Percentiles rank a stretch among this genome's conserved stretches.
These are phyloP conservation scores for Candida maesae DNA, from an alignment of 805 yeast genomes.

Conservation along the genomic window DNA sequence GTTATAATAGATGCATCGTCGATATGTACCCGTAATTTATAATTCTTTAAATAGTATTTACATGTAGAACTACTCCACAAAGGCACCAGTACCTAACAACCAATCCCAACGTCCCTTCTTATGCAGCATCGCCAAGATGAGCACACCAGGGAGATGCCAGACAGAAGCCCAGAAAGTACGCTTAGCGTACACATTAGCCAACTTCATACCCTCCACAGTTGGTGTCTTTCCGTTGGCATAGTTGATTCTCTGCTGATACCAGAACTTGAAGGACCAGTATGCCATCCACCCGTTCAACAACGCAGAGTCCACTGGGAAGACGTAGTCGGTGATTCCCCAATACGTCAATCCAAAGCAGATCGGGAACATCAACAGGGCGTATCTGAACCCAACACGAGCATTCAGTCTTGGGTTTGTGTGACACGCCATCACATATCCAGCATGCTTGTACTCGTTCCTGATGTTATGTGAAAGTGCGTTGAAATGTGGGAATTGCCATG, in stretches of 20 bases:
- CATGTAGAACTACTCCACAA: slow-evolving; percentile 1
- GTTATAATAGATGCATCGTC: too few species aligned
- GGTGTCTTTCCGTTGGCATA: slow-evolving; percentile 40
- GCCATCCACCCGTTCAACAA: slow-evolving; percentile 84
- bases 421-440: slow-evolving; percentile 98
- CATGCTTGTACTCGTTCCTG: slow-evolving; percentile 80
- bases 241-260: slow-evolving; percentile 74
- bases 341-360: slow-evolving; percentile 79
- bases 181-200: slow-evolving; percentile 70
- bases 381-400: slow-evolving; percentile 89
- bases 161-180: slow-evolving; percentile 93
- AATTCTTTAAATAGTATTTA: neutral
- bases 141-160: slow-evolving; percentile 86
- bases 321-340: slow-evolving; percentile 77
- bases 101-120: slow-evolving; percentile 95
- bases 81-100: slow-evolving; percentile 35
- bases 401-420: slow-evolving; percentile 87
- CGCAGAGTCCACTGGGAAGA: slow-evolving; percentile 77
- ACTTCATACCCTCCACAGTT: slow-evolving; percentile 50
- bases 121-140: slow-evolving; percentile 90
- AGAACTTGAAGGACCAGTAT: slow-evolving; percentile 73
- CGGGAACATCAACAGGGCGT: slow-evolving; percentile 91
- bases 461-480: slow-evolving; percentile 87
- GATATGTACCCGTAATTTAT: too few species aligned
- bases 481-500: slow-evolving; percentile 99